Base-by-base conservation (phyloP, 2,329 filamentous ascomycete genomes). In the Elsinoe fawcettii region DNA sequence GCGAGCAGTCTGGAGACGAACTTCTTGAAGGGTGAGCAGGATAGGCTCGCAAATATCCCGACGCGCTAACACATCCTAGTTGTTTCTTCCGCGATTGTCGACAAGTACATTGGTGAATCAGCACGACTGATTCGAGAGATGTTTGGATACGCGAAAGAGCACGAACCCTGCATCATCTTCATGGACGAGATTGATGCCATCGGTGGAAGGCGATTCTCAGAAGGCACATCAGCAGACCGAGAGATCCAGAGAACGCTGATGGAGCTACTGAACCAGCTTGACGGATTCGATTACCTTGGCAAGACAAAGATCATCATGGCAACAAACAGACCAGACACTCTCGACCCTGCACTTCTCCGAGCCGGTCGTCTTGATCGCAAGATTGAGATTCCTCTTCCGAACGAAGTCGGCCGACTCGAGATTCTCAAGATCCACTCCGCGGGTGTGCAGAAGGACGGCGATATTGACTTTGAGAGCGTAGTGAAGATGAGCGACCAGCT, bases 221-320 rank as follows among this genome's bases (percentile, higher is more conserved):
- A 99, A 73, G 93, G 95, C 65, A 99, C 93, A 54, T 96, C 90
- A 60, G 93, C 93, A 53, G 93, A 99, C 77, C 86, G 95, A 68
- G 93, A 99, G 74, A 99, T 99, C 66, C 93, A 99, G 76, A 86
- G 93, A 69, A 99, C 93, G 34, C 79, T 99, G 60, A 99, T 99
- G 93, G 93, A 99, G 74, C 81, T 99, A 57, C 86, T 99, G 61
- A 99, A 99, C 75, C 93, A 99, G 74, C 84, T 99, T 56, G 93
- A 99, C 71, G 93, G 95, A 64, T 99, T 99, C 77, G 93, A 99
- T 76, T 99, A 99, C 76, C 81, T 99, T 36, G 93, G 95, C 66
- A 96, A 99, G 80, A 99, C 93, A 57, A 99, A 99, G 80, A 99
- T 99, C 71, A 99, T 99, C 77, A 99, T 99, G 95, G 93, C 91